Evolutionary conservation across 495 filamentous ascomycete species (phyloP).

Genomic region (Aspergillus baeticus): DNA sequence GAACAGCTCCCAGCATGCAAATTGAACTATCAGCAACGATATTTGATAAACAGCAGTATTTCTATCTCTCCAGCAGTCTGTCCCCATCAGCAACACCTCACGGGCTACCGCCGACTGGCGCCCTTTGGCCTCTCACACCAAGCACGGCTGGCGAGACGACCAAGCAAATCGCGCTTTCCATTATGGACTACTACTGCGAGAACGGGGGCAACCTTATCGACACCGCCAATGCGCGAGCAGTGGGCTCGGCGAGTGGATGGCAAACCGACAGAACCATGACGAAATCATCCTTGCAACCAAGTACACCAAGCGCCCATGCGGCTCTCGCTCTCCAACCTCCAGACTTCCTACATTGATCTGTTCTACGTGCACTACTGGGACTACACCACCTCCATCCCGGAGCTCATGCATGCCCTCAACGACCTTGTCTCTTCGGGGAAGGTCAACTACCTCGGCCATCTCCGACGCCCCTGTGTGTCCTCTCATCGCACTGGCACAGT

Average conservation of each 20-base stretch:
- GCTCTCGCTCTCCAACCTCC: conserved; percentile 47
- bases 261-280: conserved; percentile 53
- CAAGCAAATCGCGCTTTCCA: conserved; percentile 57
- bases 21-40: too few relatives aligned
- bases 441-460: conserved; percentile 69
- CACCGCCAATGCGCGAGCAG: conserved; percentile 61
- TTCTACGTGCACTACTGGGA: conserved; percentile 69
- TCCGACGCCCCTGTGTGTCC: conserved; percentile 66
- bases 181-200: conserved; percentile 66
- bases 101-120: conserved; percentile 48
- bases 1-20: too few relatives aligned
- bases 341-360: conserved; percentile 57
- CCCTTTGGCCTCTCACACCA: conserved; percentile 55
- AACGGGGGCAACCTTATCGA: conserved; percentile 80
- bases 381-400: conserved; percentile 58
- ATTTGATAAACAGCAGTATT: too few relatives aligned
- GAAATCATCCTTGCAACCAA: conserved; percentile 79
- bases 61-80: too few relatives aligned
- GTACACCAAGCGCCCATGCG: conserved; percentile 50
- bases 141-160: conserved; percentile 48
- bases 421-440: conserved; percentile 57
- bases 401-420: conserved; percentile 70
- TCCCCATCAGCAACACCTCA: too few relatives aligned
- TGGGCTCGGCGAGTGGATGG: conserved; percentile 82
- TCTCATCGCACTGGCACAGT: too few relatives aligned